Evolutionary conservation across 1,139 yeast genomes (phyloP).

Genomic region (Yamadazyma diddensiae): DNA sequence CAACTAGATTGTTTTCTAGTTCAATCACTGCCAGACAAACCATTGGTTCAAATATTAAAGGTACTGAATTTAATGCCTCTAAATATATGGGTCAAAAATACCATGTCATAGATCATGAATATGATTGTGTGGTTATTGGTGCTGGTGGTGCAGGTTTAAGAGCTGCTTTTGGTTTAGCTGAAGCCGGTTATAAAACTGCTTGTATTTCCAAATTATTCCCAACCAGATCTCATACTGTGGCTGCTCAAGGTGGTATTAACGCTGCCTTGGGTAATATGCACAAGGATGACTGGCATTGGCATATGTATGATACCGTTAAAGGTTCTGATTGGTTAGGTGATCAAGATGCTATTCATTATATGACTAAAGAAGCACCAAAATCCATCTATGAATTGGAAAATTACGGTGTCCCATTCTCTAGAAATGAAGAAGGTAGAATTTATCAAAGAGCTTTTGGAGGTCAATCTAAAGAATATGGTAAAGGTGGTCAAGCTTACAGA

Average conservation of each 20-base stretch:
- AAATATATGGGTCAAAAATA: conserved; percentile 68
- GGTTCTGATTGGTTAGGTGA: conserved; percentile 99
- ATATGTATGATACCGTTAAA: conserved; percentile 98
- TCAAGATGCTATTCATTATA: conserved; percentile 98
- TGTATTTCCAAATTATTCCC: conserved; percentile 97
- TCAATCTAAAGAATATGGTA: conserved; percentile 91
- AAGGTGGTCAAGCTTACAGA: conserved; percentile 99
- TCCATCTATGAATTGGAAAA: conserved; percentile 96
- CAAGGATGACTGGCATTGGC: conserved; percentile 99
- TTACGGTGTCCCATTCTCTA: conserved; percentile 96
- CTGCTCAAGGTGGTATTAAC: conserved; percentile 99
- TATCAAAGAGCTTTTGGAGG: conserved; percentile 99
- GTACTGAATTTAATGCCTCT: conserved; percentile 48
- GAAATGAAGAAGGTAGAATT: conserved; percentile 95
- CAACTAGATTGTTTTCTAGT: conserved; percentile 25
- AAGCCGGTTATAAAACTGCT: conserved; percentile 96
- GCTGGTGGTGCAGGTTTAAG: conserved; percentile 98
- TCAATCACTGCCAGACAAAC: conserved; percentile 32
- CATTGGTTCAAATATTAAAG: conserved; percentile 45
- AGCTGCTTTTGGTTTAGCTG: conserved; percentile 97
- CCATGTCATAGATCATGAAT: conserved; percentile 93
- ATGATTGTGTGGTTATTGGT: conserved; percentile 96
- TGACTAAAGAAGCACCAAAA: conserved; percentile 97
- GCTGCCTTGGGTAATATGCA: conserved; percentile 99
- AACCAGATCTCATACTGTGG: conserved; percentile 97